phyloP scores from a whole-genome alignment of 2,329 filamentous ascomycete species.

The Sclerotinia borealis region DNA sequence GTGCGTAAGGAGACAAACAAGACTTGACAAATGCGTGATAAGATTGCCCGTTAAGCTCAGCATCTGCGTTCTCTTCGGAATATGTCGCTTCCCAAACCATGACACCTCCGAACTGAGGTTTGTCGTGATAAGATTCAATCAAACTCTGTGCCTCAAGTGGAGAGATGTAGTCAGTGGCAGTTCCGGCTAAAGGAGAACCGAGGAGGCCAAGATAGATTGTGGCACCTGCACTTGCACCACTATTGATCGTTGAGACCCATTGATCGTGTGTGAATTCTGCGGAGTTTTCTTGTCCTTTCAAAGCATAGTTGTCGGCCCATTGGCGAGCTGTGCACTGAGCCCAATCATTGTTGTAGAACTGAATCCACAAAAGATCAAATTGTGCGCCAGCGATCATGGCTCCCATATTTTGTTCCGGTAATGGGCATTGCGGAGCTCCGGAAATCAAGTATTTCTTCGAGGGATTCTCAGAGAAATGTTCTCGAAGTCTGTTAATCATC shows the following conservation, averaged over 20 bases:
- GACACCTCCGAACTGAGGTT: conserved; percentile 31
- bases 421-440: conserved; percentile 31
- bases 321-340: conserved; percentile 26
- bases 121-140: conserved; percentile 20
- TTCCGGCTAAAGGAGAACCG: conserved; percentile 14
- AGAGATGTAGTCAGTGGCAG: conserved; percentile 21
- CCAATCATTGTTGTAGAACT: conserved; percentile 31
- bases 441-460: conserved; percentile 30
- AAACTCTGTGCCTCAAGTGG: conserved; percentile 24
- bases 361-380: conserved; percentile 32
- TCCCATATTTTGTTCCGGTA: conserved; percentile 31
- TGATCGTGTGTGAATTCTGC: conserved; percentile 24
- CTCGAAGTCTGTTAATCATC: conserved; percentile 28
- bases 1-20: conserved; percentile 14
- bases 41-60: conserved; percentile 6
- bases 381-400: conserved; percentile 23
- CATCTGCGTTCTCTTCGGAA: conserved; percentile 20
- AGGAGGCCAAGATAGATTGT: conserved; percentile 31
- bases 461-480: conserved; percentile 19
- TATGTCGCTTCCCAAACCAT: conserved; percentile 32
- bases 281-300: neutral
- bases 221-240: conserved; percentile 24
- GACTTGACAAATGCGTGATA: conserved; percentile 22
- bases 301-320: conserved; percentile 14
- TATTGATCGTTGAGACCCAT: conserved; percentile 20